Percentiles rank a stretch among this genome's conserved stretches.
These are phyloP conservation scores for Gremmenia infestans DNA, from an alignment of 2,329 filamentous ascomycete genomes.

Conservation along the genomic window DNA sequence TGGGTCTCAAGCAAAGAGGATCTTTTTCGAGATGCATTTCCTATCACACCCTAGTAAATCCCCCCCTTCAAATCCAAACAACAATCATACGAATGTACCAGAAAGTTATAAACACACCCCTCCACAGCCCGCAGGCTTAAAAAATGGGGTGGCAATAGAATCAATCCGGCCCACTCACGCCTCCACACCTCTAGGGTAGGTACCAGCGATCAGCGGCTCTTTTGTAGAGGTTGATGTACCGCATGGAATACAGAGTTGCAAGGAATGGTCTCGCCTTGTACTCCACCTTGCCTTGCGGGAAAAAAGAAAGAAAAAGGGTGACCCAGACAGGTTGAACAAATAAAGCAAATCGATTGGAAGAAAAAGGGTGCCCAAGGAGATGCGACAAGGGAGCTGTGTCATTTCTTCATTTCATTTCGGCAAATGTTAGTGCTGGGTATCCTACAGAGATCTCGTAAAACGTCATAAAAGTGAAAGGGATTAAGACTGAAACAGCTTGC, in stretches of 20 bases:
- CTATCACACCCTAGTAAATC: no score
- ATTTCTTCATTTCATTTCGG: neutral
- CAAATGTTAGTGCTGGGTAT: neutral
- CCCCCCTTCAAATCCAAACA: no score
- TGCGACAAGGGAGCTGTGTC: neutral
- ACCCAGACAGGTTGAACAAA: neutral
- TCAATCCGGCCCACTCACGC: neutral
- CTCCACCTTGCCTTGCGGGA: constrained; percentile 68
- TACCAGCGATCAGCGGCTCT: constrained; percentile 15
- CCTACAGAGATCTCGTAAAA: constrained; percentile 8
- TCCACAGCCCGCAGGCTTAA: no score
- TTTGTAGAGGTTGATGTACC: constrained; percentile 46
- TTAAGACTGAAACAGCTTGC: constrained; percentile 17
- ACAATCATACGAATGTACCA: no score
- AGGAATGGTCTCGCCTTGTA: constrained; percentile 71
- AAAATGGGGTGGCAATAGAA: no score
- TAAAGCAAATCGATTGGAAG: neutral
- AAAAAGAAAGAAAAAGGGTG: neutral
- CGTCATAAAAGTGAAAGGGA: neutral
- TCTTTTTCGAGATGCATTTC: no score
- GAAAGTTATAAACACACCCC: no score
- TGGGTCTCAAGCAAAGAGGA: no score
- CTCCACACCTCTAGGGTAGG: constrained; percentile 23
- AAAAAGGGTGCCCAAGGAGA: no score
- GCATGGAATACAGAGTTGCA: constrained; percentile 73